These are phyloP conservation scores for Lipomyces yarrowii DNA, from an alignment of 1,139 yeast genomes.

Conservation along the genomic window DNA sequence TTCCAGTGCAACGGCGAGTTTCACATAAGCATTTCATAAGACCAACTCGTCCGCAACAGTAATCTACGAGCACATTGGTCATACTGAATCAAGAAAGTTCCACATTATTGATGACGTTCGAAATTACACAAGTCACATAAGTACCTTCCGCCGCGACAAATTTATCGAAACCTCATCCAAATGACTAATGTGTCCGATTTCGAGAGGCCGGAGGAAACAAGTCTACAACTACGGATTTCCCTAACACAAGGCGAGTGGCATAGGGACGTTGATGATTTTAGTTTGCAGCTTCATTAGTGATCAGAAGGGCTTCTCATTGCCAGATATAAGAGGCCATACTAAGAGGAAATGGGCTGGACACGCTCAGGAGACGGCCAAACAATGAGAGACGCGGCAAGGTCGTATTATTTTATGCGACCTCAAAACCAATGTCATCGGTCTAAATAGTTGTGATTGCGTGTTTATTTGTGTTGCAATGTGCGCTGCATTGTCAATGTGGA, in stretches of 20 bases:
- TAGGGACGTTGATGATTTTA: not conserved
- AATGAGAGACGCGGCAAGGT: too few relatives aligned
- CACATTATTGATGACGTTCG: not conserved
- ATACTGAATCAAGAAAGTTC: not conserved
- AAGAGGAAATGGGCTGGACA: too few relatives aligned
- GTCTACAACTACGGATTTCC: not conserved
- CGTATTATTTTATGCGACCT: too few relatives aligned
- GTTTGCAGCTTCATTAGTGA: too few relatives aligned
- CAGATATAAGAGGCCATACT: too few relatives aligned
- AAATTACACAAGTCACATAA: not conserved
- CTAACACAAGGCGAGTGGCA: not conserved
- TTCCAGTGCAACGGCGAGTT: too few relatives aligned
- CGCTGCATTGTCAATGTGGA: too few relatives aligned
- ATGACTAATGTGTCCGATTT: not conserved
- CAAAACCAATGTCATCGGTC: too few relatives aligned
- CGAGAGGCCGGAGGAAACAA: not conserved
- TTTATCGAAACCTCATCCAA: not conserved
- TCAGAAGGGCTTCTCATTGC: too few relatives aligned
- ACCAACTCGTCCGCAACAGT: not conserved
- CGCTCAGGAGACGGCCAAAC: too few relatives aligned
- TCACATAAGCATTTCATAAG: not conserved
- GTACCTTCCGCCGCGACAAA: not conserved
- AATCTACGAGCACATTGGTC: not conserved
- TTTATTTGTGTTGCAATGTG: too few relatives aligned
- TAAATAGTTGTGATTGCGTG: too few relatives aligned